phyloP scores from a whole-genome alignment of 306 rosid species.

The Canavalia ensiformis region DNA sequence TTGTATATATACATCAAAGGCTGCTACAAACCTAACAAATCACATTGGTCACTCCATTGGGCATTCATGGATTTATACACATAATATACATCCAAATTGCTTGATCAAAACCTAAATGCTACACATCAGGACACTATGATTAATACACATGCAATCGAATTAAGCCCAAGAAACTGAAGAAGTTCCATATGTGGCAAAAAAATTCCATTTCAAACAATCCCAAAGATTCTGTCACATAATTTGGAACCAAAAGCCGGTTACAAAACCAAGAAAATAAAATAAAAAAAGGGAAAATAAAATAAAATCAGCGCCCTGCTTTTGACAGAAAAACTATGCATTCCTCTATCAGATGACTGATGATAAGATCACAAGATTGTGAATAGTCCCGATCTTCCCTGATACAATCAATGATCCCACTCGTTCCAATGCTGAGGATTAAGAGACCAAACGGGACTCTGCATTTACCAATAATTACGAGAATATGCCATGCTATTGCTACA shows the following conservation, averaged over 20 bases:
- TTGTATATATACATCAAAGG: not conserved
- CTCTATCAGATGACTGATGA: constrained; percentile 2
- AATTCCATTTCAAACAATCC: not conserved
- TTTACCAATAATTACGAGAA: constrained; percentile 62
- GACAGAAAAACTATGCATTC: constrained; percentile 19
- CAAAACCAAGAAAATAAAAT: not conserved
- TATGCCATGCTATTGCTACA: constrained; percentile 52
- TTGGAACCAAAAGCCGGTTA: not conserved
- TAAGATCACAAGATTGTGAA: constrained; percentile 40
- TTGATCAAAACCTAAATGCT: constrained; percentile 9
- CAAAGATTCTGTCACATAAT: constrained; percentile 7
- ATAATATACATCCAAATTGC: not conserved
- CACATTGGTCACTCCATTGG: constrained; percentile 25
- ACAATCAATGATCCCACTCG: constrained; percentile 45
- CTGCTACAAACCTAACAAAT: constrained; percentile 8
- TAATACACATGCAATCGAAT: constrained; percentile 11
- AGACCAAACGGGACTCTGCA: constrained; percentile 58
- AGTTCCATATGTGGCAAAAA: not conserved
- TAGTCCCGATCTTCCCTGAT: constrained; percentile 41
- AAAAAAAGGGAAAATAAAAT: not conserved
- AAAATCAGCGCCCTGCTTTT: not conserved
- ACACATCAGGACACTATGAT: not conserved
- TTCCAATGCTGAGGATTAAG: constrained; percentile 51
- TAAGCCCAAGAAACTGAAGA: constrained; percentile 38
- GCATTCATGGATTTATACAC: not conserved